Evolutionary conservation across 176 grass and related monocot genomes (phyloP).

Genomic region (Bothriochloa decipiens): DNA sequence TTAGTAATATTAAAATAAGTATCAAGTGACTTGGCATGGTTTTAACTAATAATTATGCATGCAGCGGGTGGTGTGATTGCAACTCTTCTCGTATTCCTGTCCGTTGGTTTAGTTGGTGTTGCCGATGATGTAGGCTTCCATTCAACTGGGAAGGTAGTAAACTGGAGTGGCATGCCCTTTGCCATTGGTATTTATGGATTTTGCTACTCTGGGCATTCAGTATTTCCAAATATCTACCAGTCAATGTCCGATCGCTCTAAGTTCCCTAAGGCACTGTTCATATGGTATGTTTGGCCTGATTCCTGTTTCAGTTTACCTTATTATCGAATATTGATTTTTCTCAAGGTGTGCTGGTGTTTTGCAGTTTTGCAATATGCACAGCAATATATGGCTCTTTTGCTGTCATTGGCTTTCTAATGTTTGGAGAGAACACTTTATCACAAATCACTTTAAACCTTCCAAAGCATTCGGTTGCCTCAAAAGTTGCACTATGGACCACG

Average conservation of each 20-base stretch:
- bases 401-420: constrained; percentile 83
- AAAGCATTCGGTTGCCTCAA: constrained; percentile 73
- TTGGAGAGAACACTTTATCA: constrained; percentile 83
- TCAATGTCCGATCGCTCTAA: constrained; percentile 92
- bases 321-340: constrained; percentile 23
- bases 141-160: constrained; percentile 64
- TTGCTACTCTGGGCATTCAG: constrained; percentile 83
- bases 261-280: constrained; percentile 79
- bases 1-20: constrained; percentile 19
- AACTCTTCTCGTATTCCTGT: constrained; percentile 74
- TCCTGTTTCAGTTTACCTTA: background rate
- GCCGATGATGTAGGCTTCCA: constrained; percentile 68
- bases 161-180: constrained; percentile 80
- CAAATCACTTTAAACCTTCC: constrained; percentile 98
- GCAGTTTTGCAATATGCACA: constrained; percentile 82
- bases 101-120: constrained; percentile 64
- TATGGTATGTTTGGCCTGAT: constrained; percentile 59
- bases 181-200: constrained; percentile 93
- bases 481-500: constrained; percentile 87
- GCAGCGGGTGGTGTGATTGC: constrained; percentile 77
- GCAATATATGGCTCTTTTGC: constrained; percentile 83
- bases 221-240: constrained; percentile 97
- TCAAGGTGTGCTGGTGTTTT: constrained; percentile 36
- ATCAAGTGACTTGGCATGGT: background rate
- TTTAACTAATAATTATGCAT: constrained; percentile 22